A percentile compares a stretch with the other conserved stretches of the same genome.
phyloP scores from a whole-genome alignment of 495 filamentous ascomycete genomes.

The Penicillium manginii region DNA sequence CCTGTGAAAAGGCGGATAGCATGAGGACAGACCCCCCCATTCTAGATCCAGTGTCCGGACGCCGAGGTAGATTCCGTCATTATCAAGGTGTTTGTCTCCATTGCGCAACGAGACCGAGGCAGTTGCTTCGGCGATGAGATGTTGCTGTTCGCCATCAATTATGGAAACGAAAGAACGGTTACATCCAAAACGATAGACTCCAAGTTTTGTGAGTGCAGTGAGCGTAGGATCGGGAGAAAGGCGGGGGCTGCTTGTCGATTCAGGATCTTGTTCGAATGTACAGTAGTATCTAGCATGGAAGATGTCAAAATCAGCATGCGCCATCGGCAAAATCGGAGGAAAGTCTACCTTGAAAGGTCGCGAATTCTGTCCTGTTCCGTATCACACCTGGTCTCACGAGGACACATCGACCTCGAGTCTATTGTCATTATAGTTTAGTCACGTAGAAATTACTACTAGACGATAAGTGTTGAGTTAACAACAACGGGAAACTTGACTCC shows the following conservation, averaged over 20 bases:
- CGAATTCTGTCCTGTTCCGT: conserved; percentile 16
- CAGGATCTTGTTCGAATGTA: conserved; percentile 11
- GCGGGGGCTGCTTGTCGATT: conserved; percentile 1
- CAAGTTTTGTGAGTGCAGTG: conserved; percentile 65
- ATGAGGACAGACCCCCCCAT: conserved; percentile 47
- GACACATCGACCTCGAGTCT: neutral
- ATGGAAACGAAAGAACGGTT: conserved; percentile 58
- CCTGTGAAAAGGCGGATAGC: conserved; percentile 28
- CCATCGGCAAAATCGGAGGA: neutral
- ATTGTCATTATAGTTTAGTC: too few species aligned
- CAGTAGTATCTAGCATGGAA: conserved; percentile 17
- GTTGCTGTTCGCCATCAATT: conserved; percentile 54
- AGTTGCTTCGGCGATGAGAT: conserved; percentile 65
- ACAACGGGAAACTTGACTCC: too few species aligned
- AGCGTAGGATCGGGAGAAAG: conserved; percentile 56
- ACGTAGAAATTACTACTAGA: too few species aligned
- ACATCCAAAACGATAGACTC: conserved; percentile 53
- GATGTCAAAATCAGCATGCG: neutral
- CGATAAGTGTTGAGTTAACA: too few species aligned
- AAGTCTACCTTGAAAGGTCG: conserved; percentile 15
- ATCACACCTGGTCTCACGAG: conserved; percentile 3
- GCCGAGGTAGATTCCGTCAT: conserved; percentile 43
- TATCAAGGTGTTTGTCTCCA: conserved; percentile 26
- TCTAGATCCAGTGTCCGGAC: conserved; percentile 41
- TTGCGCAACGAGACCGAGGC: conserved; percentile 44